Evolutionary conservation across 2,329 filamentous ascomycete species (phyloP), one percentile per base, ranked within the genome.

Genomic region (Penicillium brasilianum): DNA sequence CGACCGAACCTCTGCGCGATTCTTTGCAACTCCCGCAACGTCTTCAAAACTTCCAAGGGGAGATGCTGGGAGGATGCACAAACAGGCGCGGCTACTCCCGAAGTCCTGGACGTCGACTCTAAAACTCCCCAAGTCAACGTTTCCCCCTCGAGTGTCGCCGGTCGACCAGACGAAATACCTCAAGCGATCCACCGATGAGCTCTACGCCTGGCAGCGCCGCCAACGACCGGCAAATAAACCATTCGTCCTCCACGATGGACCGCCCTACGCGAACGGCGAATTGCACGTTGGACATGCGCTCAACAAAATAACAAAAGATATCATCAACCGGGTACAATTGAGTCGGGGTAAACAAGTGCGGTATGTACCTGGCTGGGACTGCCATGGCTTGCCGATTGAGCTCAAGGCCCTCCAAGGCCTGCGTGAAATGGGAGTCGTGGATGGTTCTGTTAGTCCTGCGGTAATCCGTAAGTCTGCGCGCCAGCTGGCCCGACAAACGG

Each of bases 241-340:
- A 0, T 99, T 98, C 67, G 82, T 93, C 1, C 83, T 99, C 9
- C 95, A 98, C 74, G 95, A 99, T 87, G 95, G 95, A 0, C 95
- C 95, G 0, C 95, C 95, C 0, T 99, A 98, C 76, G 95, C 95
- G 65, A 99, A 99, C 79, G 95, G 95, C 14, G 86, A 85, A 48
- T 85, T 99, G 10, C 95, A 99, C 73, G 88, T 96, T 62, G 95
- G 95, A 2, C 95, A 99, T 82, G 93, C 95, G 37, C 82, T 99
- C 73, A 99, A 99, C 79, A 99, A 99, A 80, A 90, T 98, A 69
- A 83, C 97, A 61, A 99, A 99, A 81, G 95, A 99, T 78, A 91
- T 98, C 71, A 91, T 96, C 63, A 84, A 93, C 69, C 87, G 95
- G 43, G 88, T 90, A 63, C 88, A 97, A 79, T 81, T 98, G 62